Evolutionary conservation across 106 monocot species (phyloP).

Genomic region (Agapanthus africanus): DNA sequence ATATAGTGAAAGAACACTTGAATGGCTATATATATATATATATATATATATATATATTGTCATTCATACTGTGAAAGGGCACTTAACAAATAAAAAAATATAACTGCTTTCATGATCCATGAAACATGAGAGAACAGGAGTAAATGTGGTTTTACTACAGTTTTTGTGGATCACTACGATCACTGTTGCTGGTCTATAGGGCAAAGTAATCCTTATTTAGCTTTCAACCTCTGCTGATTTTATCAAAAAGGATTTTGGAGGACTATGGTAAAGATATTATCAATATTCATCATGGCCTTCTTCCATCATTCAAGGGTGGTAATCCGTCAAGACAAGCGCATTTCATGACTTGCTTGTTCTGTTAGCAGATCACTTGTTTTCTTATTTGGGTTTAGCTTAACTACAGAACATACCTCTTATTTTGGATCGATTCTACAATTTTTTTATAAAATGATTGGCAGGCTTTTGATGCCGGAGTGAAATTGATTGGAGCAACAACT

Average conservation of each 20-base stretch:
- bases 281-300: constrained; percentile 99
- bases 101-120: too few relatives aligned
- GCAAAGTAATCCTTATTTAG: not conserved
- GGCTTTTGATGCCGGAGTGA: constrained; percentile 96
- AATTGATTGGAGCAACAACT: constrained; percentile 90
- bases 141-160: too few relatives aligned
- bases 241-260: constrained; percentile 69
- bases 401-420: not conserved
- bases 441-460: too few relatives aligned
- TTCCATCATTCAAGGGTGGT: constrained; percentile 94
- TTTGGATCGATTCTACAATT: too few relatives aligned
- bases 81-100: too few relatives aligned
- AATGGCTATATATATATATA: too few relatives aligned
- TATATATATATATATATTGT: too few relatives aligned
- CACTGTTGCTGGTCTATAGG: too few relatives aligned
- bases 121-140: too few relatives aligned
- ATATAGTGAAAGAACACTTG: too few relatives aligned
- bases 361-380: not conserved
- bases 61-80: too few relatives aligned
- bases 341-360: not conserved
- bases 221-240: constrained; percentile 32
- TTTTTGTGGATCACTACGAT: too few relatives aligned
- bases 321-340: constrained; percentile 75
- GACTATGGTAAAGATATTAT: constrained; percentile 87
- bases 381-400: not conserved